Conservation (phyloP, 2,329 filamentous ascomycete species). For the Aureobasidium sp. region DNA sequence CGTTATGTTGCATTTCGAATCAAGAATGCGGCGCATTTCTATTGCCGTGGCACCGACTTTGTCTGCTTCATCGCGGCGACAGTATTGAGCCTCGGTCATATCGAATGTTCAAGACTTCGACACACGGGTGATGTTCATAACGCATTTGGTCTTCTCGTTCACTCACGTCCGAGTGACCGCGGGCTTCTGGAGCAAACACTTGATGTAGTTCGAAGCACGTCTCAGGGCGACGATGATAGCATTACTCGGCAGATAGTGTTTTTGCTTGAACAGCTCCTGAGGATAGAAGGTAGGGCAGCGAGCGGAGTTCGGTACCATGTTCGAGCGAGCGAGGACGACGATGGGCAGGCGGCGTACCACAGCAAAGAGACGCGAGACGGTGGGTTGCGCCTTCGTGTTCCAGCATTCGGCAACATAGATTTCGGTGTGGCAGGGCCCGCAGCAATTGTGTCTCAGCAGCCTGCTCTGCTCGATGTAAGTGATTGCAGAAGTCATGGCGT, state of each 20-base stretch:
- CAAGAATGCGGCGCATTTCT: not conserved
- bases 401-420: not conserved
- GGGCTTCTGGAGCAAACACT: not conserved
- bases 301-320: not conserved
- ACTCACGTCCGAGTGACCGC: not conserved
- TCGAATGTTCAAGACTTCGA: not conserved
- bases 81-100: not conserved
- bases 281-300: not conserved
- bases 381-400: not conserved
- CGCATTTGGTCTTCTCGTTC: not conserved
- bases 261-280: not conserved
- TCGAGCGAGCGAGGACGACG: not conserved
- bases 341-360: not conserved
- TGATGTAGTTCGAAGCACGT: not conserved
- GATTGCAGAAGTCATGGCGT: too few relatives aligned
- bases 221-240: not conserved
- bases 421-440: not conserved
- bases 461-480: not conserved
- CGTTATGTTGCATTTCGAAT: not conserved
- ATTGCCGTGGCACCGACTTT: not conserved
- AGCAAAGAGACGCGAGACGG: not conserved
- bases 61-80: not conserved
- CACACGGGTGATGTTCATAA: not conserved
- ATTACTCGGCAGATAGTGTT: not conserved
- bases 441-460: not conserved